phyloP scores from a whole-genome alignment of 2,329 filamentous ascomycete genomes.

The Albifimbria verrucaria region DNA sequence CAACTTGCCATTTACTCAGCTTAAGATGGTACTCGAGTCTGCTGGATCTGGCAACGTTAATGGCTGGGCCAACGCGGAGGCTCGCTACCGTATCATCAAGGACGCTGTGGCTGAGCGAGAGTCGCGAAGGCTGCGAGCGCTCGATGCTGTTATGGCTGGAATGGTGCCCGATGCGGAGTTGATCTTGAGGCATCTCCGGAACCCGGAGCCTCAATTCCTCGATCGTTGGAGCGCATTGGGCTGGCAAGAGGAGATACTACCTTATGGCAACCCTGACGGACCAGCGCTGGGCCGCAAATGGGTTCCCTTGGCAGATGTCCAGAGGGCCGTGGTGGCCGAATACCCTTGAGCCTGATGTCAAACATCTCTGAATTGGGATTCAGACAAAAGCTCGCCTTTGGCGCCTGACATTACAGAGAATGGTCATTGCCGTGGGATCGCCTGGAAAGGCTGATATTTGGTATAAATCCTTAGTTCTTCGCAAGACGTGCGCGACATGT shows the following conservation, averaged over 20 bases:
- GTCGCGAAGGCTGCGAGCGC: conserved; percentile 43
- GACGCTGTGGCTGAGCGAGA: conserved; percentile 57
- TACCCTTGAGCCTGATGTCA: conserved; percentile 7
- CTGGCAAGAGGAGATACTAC: conserved; percentile 44
- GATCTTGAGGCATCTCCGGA: conserved; percentile 34
- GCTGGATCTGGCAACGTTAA: conserved; percentile 45
- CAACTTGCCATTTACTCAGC: conserved; percentile 64
- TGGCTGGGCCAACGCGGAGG: conserved; percentile 46
- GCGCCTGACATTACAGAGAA: background rate
- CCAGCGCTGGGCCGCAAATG: conserved; percentile 42
- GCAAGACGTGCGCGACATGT: no score
- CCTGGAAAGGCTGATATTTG: no score
- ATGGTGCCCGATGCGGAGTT: conserved; percentile 29
- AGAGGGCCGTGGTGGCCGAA: conserved; percentile 15
- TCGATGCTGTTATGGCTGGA: conserved; percentile 39
- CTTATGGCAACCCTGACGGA: conserved; percentile 35
- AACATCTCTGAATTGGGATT: background rate
- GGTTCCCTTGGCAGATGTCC: conserved; percentile 32
- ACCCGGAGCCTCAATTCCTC: conserved; percentile 33
- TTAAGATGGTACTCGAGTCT: conserved; percentile 65
- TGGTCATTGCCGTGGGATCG: no score
- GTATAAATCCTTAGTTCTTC: no score
- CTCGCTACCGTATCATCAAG: conserved; percentile 45
- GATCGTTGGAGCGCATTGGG: conserved; percentile 45
- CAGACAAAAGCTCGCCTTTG: background rate